phyloP scores from a whole-genome alignment of 2,329 filamentous ascomycete genomes.

The Fusarium sulawesiense region DNA sequence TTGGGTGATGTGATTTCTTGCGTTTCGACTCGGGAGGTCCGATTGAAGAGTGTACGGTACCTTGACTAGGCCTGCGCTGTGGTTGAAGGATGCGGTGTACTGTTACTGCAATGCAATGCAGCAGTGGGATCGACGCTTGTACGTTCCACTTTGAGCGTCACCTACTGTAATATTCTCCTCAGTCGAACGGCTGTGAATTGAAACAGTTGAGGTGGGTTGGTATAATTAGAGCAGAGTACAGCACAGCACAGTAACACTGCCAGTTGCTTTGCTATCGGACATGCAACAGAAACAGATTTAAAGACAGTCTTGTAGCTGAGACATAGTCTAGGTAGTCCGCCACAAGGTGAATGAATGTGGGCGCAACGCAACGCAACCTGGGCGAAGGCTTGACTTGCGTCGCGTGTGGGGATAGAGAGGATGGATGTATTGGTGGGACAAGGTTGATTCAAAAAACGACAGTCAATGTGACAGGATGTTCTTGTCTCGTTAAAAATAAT shows the following conservation, averaged over 20 bases:
- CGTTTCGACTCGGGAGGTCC: slow-evolving; percentile 28
- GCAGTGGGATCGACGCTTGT: slow-evolving; percentile 34
- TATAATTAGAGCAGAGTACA: neutral
- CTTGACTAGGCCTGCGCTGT: neutral
- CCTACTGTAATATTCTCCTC: slow-evolving; percentile 21
- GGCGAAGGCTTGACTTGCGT: slow-evolving; percentile 14
- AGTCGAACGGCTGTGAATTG: slow-evolving; percentile 2
- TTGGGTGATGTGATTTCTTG: slow-evolving; percentile 30
- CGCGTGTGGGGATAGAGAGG: neutral
- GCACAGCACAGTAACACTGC: slow-evolving; percentile 6
- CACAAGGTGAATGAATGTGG: slow-evolving; percentile 24
- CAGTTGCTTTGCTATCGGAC: neutral
- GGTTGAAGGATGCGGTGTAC: slow-evolving; percentile 42
- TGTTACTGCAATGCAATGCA: slow-evolving; percentile 28
- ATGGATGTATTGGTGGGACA: neutral
- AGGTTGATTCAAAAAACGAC: neutral
- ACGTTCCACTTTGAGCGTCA: slow-evolving; percentile 38
- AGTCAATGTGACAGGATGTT: neutral
- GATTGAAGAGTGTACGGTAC: slow-evolving; percentile 19
- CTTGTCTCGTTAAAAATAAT: neutral
- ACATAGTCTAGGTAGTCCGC: slow-evolving; percentile 58
- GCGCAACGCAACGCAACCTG: slow-evolving; percentile 21
- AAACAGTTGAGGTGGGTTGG: slow-evolving; percentile 11
- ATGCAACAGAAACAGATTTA: slow-evolving; percentile 35
- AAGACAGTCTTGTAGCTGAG: slow-evolving; percentile 47